A percentile compares a stretch with the other conserved stretches of the same genome.
phyloP scores from a whole-genome alignment of 176 grass and related monocot species.

The Aegilops speltoides region DNA sequence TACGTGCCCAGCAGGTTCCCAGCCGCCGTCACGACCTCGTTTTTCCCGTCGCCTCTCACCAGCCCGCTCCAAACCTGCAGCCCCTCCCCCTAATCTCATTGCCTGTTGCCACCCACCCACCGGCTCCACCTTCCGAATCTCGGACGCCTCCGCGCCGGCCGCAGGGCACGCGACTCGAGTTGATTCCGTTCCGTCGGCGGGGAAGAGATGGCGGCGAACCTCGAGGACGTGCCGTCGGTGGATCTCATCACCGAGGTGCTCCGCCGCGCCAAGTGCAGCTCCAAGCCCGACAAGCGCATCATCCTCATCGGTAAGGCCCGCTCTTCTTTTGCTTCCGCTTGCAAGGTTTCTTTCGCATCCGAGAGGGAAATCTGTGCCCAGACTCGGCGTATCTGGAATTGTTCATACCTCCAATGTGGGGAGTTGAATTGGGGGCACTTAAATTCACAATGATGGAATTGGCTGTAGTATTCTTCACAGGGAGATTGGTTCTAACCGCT shows the following conservation, averaged over 20 bases:
- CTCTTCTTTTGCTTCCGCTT: background rate
- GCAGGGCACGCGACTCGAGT: background rate
- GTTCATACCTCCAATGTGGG: background rate
- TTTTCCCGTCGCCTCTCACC: background rate
- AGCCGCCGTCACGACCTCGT: background rate
- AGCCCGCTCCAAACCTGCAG: background rate
- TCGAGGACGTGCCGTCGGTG: slow-evolving; percentile 87
- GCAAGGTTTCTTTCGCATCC: background rate
- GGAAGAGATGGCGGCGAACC: slow-evolving; percentile 51
- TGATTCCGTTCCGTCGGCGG: background rate
- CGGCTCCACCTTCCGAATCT: background rate
- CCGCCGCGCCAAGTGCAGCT: slow-evolving; percentile 82
- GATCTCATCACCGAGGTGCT: slow-evolving; percentile 98
- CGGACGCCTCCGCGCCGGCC: background rate
- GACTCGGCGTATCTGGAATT: background rate
- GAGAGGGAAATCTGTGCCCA: background rate
- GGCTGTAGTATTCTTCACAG: background rate
- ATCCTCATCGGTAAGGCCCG: slow-evolving; percentile 67
- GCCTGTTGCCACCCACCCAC: background rate
- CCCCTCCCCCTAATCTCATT: background rate
- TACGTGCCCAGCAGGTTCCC: background rate
- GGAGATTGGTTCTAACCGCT: background rate
- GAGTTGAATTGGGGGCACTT: background rate
- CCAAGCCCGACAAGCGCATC: slow-evolving; percentile 96
- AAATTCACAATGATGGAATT: background rate